Evolutionary conservation across 1,284 basidiomycete genomes (phyloP).

Genomic region (Ganoderma lucidum): DNA sequence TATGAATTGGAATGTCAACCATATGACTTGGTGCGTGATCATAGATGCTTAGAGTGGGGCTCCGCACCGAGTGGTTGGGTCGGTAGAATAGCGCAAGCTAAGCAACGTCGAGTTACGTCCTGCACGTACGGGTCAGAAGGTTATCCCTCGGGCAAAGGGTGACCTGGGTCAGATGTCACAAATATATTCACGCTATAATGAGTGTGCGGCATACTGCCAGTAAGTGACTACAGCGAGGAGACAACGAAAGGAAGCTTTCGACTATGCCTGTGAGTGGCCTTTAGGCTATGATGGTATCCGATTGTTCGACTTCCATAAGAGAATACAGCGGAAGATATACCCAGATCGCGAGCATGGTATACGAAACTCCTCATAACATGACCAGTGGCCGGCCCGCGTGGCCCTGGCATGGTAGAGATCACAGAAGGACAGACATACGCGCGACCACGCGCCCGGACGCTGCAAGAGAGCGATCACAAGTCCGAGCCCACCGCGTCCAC

Average conservation of each 20-base stretch:
- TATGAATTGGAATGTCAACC: not conserved
- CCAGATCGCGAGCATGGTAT: not conserved
- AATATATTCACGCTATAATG: conserved; percentile 3
- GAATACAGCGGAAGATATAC: conserved; percentile 11
- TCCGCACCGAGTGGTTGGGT: not conserved
- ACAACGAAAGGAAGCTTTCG: not conserved
- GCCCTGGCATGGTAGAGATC: conserved; percentile 10
- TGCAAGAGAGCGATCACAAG: conserved; percentile 32
- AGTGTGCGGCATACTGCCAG: not conserved
- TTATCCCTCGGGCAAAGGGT: not conserved
- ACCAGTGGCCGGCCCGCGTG: not conserved
- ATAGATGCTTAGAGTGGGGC: not conserved
- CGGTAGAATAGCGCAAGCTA: not conserved
- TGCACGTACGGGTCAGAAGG: not conserved
- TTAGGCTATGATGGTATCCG: conserved; percentile 16
- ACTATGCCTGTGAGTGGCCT: conserved; percentile 10
- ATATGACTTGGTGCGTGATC: not conserved
- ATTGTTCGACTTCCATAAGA: conserved; percentile 24
- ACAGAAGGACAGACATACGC: conserved; percentile 12
- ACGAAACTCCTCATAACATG: not conserved
- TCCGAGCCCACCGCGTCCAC: conserved; percentile 71
- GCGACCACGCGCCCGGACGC: not conserved
- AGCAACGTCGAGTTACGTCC: not conserved
- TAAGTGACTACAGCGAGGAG: not conserved
- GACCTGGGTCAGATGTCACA: not conserved